Evolutionary conservation across 2,329 filamentous ascomycete species (phyloP), one percentile per base, ranked within the genome.

Genomic region (Phaeophleospora eucalypticola): DNA sequence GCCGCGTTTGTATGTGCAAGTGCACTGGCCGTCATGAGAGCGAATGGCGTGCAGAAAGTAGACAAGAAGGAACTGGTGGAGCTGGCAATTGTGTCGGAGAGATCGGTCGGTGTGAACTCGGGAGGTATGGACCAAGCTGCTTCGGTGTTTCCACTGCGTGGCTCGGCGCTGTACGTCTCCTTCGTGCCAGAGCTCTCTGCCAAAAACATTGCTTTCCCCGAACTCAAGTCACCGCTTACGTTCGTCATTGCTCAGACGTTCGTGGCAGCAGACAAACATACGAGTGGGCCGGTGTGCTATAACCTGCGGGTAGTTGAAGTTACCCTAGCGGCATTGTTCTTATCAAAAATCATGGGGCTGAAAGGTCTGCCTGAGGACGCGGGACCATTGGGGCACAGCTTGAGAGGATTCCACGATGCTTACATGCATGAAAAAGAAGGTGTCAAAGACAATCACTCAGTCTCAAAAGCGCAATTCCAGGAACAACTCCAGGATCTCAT

Each of bases 61-160:
- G 85, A 95, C 68, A 97, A 97, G 78, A 93, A 86, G 57, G 86
- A 93, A 66, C 73, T 98, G 36, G 87, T 91, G 1, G 90, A 97
- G 71, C 77, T 97, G 42, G 90, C 93, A 17, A 91, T 98, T 57
- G 88, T 96, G 32, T 95, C 89, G 37, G 93, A 98, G 72, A 82
- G 93, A 46, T 84, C 87, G 14, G 93, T 97, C 3, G 93, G 93
- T 42, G 93, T 98, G 59, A 97, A 97, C 71, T 94, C 89, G 4
- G 93, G 93, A 68, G 93, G 90, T 46, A 97, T 98, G 93, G 93
- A 98, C 64, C 93, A 98, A 72, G 84, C 89, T 12, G 93, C 93
- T 27, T 97, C 91, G 0, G 91, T 98, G 54, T 93, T 98, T 70
- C 91, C 89, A 0, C 79, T 88, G 60, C 83, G 84, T 56, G 90